These are phyloP conservation scores for Vickermania ingenoplastis DNA, from an alignment of 208 protist species.

Conservation along the genomic window DNA sequence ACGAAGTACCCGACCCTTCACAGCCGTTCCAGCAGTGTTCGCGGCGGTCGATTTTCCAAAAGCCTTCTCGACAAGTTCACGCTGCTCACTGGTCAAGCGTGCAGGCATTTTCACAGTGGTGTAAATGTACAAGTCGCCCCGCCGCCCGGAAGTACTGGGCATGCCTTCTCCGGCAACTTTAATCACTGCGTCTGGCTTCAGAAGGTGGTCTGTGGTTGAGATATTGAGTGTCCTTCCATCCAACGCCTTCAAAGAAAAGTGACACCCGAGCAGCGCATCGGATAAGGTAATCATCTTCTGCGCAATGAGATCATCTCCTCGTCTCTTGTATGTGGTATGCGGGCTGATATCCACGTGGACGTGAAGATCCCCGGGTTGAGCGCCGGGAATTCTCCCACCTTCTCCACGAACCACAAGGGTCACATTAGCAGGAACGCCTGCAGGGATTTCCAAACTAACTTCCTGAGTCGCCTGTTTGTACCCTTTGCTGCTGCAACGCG, in stretches of 20 bases:
- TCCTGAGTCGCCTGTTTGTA: conserved; percentile 88
- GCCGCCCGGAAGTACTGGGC: conserved; percentile 49
- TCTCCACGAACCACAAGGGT: conserved; percentile 95
- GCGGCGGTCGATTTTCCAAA: conserved; percentile 45
- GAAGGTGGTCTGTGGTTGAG: conserved; percentile 31
- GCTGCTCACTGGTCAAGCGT: conserved; percentile 57
- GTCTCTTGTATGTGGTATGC: conserved; percentile 89
- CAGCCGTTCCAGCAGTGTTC: conserved; percentile 36
- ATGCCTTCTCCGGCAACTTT: conserved; percentile 82
- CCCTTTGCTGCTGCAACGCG: conserved; percentile 91
- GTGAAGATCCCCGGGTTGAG: conserved; percentile 94
- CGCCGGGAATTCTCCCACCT: conserved; percentile 90
- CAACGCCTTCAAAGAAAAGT: conserved; percentile 85
- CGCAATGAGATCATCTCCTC: conserved; percentile 92
- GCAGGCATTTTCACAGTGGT: conserved; percentile 69
- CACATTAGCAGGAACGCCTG: conserved; percentile 93
- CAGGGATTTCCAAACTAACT: conserved; percentile 93
- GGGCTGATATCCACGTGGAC: conserved; percentile 92
- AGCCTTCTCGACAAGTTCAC: conserved; percentile 47
- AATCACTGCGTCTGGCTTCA: conserved; percentile 71
- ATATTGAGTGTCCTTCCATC: conserved; percentile 87
- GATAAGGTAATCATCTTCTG: conserved; percentile 85
- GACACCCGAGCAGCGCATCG: conserved; percentile 90
- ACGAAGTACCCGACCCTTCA: conserved; percentile 71
- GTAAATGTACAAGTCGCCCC: conserved; percentile 82